Percentiles rank a stretch among this genome's conserved stretches.
Evolutionary conservation across 257 asterid species (phyloP).

Genomic region (Paulownia fortunei): DNA sequence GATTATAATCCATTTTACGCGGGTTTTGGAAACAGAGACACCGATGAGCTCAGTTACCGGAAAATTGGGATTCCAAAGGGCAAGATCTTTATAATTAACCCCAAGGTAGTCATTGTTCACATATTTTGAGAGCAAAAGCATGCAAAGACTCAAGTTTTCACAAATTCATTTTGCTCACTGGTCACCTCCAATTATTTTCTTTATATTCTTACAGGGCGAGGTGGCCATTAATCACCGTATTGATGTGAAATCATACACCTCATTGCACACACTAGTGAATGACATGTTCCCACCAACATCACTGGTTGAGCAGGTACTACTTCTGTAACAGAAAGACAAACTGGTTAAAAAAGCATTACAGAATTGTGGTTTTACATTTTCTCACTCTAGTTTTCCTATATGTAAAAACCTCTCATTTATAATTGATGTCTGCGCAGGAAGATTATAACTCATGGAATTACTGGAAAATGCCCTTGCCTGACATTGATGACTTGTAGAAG

Average conservation of each 20-base stretch:
- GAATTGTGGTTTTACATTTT: not conserved
- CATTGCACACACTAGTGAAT: slow-evolving; percentile 86
- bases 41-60: slow-evolving; percentile 97
- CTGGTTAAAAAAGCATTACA: not conserved
- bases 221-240: slow-evolving; percentile 92
- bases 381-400: not conserved
- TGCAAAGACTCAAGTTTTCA: not conserved
- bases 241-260: slow-evolving; percentile 93
- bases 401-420: not conserved
- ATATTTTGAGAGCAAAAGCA: not conserved
- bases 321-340: not conserved
- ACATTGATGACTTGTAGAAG: slow-evolving; percentile 57
- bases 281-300: slow-evolving; percentile 99
- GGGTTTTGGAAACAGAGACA: slow-evolving; percentile 98
- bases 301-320: slow-evolving; percentile 86
- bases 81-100: slow-evolving; percentile 93
- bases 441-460: slow-evolving; percentile 91
- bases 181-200: not conserved
- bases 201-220: slow-evolving; percentile 75
- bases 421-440: slow-evolving; percentile 54
- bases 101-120: slow-evolving; percentile 63
- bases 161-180: not conserved
- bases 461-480: slow-evolving; percentile 87
- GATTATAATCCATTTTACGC: slow-evolving; percentile 98
- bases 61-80: slow-evolving; percentile 99